Conservation (phyloP, 768 basidiomycete genomes). For the Tremella mesenterica region DNA sequence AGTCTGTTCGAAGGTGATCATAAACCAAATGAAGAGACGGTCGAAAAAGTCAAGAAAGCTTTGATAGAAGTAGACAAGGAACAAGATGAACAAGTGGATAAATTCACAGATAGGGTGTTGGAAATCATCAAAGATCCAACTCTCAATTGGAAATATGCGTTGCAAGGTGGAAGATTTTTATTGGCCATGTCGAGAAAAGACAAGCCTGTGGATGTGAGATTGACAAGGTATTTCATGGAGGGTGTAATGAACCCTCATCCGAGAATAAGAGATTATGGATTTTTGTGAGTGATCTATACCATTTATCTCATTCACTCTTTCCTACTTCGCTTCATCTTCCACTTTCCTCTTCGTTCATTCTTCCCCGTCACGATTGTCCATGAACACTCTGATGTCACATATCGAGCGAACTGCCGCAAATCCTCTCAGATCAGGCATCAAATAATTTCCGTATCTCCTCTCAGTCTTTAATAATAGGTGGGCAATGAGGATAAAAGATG, state of each 20-base stretch:
- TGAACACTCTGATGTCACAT: too few species aligned
- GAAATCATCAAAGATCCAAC: conserved; percentile 17
- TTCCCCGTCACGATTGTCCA: background rate
- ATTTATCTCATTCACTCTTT: too few species aligned
- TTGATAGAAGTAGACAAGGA: background rate
- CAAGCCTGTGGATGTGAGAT: conserved; percentile 25
- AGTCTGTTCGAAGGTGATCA: background rate
- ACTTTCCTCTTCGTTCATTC: too few species aligned
- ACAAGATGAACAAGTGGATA: conserved; percentile 23
- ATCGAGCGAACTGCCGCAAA: too few species aligned
- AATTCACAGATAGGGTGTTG: conserved; percentile 23
- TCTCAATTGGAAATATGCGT: conserved; percentile 36
- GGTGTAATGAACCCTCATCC: conserved; percentile 37
- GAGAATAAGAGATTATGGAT: conserved; percentile 33
- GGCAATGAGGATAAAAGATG: too few species aligned
- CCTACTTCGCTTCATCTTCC: too few species aligned
- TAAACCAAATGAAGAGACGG: conserved; percentile 12
- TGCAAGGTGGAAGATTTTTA: conserved; percentile 23
- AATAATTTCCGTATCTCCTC: too few species aligned
- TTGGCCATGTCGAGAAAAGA: conserved; percentile 26
- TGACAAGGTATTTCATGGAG: conserved; percentile 32
- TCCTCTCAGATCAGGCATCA: too few species aligned
- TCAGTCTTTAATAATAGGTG: too few species aligned
- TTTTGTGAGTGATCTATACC: too few species aligned
- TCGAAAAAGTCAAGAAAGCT: conserved; percentile 13